A percentile compares a stretch with the other conserved stretches of the same genome.
These are phyloP conservation scores for Sanghuangporus sanghuang DNA, from an alignment of 1,284 basidiomycete genomes.

Conservation along the genomic window DNA sequence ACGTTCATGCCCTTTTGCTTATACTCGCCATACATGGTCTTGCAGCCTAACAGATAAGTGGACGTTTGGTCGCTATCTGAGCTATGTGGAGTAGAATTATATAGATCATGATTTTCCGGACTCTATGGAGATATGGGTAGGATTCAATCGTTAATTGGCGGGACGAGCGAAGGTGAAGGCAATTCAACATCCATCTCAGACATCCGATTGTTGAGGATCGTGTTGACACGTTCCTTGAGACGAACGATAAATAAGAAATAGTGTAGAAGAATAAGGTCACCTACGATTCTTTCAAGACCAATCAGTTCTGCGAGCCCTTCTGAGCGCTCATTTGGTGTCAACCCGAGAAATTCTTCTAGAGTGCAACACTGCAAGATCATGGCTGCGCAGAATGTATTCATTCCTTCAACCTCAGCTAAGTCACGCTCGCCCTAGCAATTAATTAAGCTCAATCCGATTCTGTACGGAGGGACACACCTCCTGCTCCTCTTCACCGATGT, in stretches of 20 bases:
- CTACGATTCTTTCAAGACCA: constrained; percentile 50
- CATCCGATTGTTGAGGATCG: constrained; percentile 4
- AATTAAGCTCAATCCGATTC: neutral
- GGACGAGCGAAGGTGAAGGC: neutral
- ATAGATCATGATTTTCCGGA: too few species aligned
- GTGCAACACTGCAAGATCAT: constrained; percentile 53
- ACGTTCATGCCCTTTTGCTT: too few species aligned
- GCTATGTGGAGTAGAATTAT: too few species aligned
- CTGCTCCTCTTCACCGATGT: constrained; percentile 34
- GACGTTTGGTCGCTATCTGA: too few species aligned
- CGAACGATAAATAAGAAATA: neutral
- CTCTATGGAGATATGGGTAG: too few species aligned
- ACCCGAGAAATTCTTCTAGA: constrained; percentile 50
- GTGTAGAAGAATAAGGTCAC: constrained; percentile 23
- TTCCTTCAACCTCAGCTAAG: constrained; percentile 46
- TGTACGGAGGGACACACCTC: constrained; percentile 38
- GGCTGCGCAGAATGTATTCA: constrained; percentile 64
- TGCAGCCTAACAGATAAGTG: too few species aligned
- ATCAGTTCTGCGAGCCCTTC: constrained; percentile 42
- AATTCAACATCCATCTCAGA: neutral
- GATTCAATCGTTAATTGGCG: too few species aligned
- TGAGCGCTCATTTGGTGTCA: constrained; percentile 42
- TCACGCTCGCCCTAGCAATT: constrained; percentile 46
- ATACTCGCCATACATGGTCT: too few species aligned
- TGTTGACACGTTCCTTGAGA: constrained; percentile 10